Evolutionary conservation across 192 early-diverging fungal species (phyloP), one percentile per base, ranked within the genome.

Genomic region (Blastocladiella britannica): DNA sequence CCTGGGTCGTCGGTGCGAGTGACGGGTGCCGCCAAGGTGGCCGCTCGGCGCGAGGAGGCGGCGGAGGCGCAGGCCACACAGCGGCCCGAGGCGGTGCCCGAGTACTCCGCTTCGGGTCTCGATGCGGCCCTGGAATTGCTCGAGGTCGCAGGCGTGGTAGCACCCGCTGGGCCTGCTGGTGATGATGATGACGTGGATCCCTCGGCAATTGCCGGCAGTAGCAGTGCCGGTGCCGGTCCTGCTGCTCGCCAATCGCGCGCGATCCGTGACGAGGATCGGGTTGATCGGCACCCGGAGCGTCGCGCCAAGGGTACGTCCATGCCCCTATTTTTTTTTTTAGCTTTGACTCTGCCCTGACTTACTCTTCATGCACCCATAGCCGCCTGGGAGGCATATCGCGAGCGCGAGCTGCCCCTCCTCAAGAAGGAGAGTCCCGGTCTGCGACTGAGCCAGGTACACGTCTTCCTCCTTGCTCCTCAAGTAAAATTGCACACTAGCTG

Each of bases 231-330:
- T n/a, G n/a, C n/a, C n/a, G n/a, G n/a, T n/a, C n/a, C n/a, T n/a
- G n/a, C n/a, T n/a, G n/a, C n/a, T n/a, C 7, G 52, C 57, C 0
- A 57, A 58, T 28, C n/a, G n/a, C n/a, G n/a, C n/a, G 59, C 58
- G 25, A 63, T 68, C 23, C 60, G 65, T 51, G 67, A 60, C 37
- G 65, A 55, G 26, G 79, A 78, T 37, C 65, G 73, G 57, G 67
- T 91, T 28, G 91, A 93, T 58, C 76, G 82, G 31, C 91, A 93
- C 67, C 91, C 91, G 7, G 91, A 93, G 69, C 77, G 84, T 58
- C 74, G 91, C 20, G 78, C 79, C 58, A 85, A 83, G 78, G 68
- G 67, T 61, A 24, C 29, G 20, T 12, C 7, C 7, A 24, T 23
- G 27, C 58, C 53, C 28, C 23, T 59, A 15, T 20, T 6, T 5